Percentiles rank a stretch among this genome's conserved stretches.
Evolutionary conservation across 2,329 filamentous ascomycete species (phyloP).

Genomic region (Aspergillus brasiliensis): DNA sequence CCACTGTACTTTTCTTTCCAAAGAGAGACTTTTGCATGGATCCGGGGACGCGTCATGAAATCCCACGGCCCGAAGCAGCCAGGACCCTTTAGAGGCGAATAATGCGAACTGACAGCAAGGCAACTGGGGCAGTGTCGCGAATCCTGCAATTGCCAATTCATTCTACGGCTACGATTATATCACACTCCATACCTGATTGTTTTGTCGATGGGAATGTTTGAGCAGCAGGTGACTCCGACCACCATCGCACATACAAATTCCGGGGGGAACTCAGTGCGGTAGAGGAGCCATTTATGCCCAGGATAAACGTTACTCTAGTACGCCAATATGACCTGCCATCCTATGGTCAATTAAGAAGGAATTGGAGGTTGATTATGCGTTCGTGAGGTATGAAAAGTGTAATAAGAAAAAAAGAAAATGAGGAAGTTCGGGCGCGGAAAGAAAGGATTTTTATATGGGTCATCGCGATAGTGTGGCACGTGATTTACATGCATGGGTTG

Average conservation of each 20-base stretch:
- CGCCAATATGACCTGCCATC: constrained; percentile 54
- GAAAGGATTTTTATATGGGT: constrained; percentile 13
- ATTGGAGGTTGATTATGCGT: constrained; percentile 55
- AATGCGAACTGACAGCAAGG: neutral
- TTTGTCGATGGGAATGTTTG: constrained; percentile 34
- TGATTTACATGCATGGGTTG: neutral
- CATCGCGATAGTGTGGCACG: constrained; percentile 7
- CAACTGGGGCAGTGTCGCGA: neutral
- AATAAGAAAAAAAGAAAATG: constrained; percentile 35
- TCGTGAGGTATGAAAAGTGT: constrained; percentile 43
- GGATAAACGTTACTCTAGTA: constrained; percentile 42
- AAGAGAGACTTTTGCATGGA: neutral
- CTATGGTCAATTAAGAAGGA: constrained; percentile 38
- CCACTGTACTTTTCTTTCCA: no score
- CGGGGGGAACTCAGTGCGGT: constrained; percentile 32
- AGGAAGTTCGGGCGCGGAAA: constrained; percentile 13
- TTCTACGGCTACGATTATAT: neutral
- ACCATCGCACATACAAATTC: constrained; percentile 32
- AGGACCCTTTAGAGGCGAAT: neutral
- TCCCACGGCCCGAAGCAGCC: neutral
- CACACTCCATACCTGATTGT: neutral
- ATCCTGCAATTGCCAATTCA: neutral
- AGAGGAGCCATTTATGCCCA: constrained; percentile 33
- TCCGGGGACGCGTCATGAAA: neutral
- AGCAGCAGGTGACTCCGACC: constrained; percentile 42